phyloP scores from a whole-genome alignment of 225 moss, liverwort and hornwort genomes.

The Thuidium tamariscinum region DNA sequence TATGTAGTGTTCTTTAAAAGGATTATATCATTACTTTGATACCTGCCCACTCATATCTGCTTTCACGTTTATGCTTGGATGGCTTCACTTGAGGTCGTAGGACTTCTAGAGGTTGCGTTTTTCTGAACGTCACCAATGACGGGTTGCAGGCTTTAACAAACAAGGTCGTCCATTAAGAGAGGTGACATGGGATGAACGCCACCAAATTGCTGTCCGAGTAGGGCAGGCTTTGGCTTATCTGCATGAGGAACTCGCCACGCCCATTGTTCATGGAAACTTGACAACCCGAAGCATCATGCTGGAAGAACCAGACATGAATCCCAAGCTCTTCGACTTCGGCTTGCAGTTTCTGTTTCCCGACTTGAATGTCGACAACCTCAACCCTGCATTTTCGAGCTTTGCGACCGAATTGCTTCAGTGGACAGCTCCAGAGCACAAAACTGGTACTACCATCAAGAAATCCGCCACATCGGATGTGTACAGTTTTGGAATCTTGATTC shows the following conservation, averaged over 20 bases:
- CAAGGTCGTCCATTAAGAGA: neutral
- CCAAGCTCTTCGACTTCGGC: neutral
- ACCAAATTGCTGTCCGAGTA: neutral
- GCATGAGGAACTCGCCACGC: neutral
- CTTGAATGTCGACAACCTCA: neutral
- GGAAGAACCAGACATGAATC: neutral
- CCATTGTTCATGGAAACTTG: neutral
- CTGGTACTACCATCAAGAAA: neutral
- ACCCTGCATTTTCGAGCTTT: neutral
- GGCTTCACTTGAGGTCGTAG: neutral
- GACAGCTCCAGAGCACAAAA: neutral
- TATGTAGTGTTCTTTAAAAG: neutral
- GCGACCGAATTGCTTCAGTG: neutral
- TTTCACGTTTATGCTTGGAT: neutral
- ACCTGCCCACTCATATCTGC: neutral
- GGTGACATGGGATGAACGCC: neutral
- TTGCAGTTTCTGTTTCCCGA: neutral
- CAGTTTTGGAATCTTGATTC: neutral
- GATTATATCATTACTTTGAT: neutral
- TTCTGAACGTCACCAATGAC: neutral
- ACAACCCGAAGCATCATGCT: neutral
- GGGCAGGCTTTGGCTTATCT: neutral
- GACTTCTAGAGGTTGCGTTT: neutral
- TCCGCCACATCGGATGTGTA: neutral
- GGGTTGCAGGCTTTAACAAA: neutral